Conservation (phyloP, 2,329 filamentous ascomycete species). For the Ploettnerulaceae sp. region DNA sequence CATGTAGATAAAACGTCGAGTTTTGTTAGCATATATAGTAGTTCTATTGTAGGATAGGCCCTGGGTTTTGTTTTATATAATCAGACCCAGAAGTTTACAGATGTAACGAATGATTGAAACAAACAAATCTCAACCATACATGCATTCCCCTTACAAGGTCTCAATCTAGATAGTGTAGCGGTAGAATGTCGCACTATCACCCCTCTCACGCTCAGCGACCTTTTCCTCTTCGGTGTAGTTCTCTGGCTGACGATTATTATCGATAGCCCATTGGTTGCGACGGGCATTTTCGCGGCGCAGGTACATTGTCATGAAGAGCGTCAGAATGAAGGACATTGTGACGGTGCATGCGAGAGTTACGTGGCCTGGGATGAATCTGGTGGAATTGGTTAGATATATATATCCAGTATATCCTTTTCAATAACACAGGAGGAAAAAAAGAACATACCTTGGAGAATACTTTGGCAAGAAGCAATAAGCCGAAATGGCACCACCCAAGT, state of each 20-base stretch:
- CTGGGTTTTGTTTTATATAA: too few species aligned
- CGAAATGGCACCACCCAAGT: slow-evolving; percentile 67
- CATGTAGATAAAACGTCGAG: too few species aligned
- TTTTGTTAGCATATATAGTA: too few species aligned
- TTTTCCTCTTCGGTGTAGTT: slow-evolving; percentile 12
- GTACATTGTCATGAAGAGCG: slow-evolving; percentile 8
- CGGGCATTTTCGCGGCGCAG: slow-evolving; percentile 8
- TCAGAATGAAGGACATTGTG: slow-evolving; percentile 9
- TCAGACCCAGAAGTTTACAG: too few species aligned
- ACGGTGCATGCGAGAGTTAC: slow-evolving; percentile 12
- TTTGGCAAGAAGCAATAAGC: slow-evolving; percentile 43
- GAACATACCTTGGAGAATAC: slow-evolving; percentile 30
- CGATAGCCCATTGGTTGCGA: slow-evolving; percentile 10
- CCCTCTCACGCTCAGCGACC: slow-evolving; percentile 6
- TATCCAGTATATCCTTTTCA: too few species aligned
- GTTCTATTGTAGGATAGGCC: too few species aligned
- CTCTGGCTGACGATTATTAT: slow-evolving; percentile 6
- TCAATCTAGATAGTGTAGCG: slow-evolving; percentile 8
- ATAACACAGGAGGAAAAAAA: too few species aligned
- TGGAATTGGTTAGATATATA: neutral
- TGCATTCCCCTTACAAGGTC: neutral
- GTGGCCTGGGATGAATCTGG: slow-evolving; percentile 12
- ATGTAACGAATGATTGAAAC: too few species aligned
- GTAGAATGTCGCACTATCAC: slow-evolving; percentile 12
- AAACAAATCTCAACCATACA: too few species aligned